Evolutionary conservation across 2,329 filamentous ascomycete genomes (phyloP), one percentile per base, ranked within the genome.

Genomic region (Aspergillus persii): DNA sequence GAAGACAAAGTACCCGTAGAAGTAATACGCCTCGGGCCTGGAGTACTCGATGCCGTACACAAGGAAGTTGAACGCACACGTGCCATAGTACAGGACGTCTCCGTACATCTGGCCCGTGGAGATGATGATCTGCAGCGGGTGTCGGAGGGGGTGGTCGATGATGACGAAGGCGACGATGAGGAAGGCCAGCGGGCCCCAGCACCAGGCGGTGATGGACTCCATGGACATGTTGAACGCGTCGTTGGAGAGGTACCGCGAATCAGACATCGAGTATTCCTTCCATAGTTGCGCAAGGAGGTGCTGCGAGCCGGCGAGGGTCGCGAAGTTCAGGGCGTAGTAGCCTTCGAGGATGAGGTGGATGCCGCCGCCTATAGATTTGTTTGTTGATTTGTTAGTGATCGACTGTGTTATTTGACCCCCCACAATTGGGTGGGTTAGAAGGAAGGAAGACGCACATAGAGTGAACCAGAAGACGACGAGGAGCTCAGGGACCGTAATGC

Each of bases 251-350:
- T 96, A 96, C 29, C 91, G 83, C 55, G 91, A 94, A 76, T 96
- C 91, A 1, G 89, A 92, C 36, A 92, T 82, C 4, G 89, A 83
- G 72, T 96, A 96, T 75, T 96, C 91, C 71, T 96, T 96, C 91
- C 91, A 96, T 46, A 95, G 81, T 77, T 96, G 90, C 3, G 87
- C 89, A 60, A 91, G 88, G 11, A 93, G 76, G 46, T 86, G 85
- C 69, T 90, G 86, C 60, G 84, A 84, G 15, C 82, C 77, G 0
- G 86, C 83, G 66, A 96, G 79, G 30, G 76, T 77, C 11, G 77
- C 74, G 68, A 89, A 86, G 72, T 92, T 85, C 61, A 83, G 74
- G 56, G 91, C 81, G 72, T 90, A 94, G 75, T 93, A 94, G 55
- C 87, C 89, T 79, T 95, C 91, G 73, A 95, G 94, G 67, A 88